These are phyloP conservation scores for Trichophyton rubrum DNA, from an alignment of 2,329 filamentous ascomycete species.

Conservation along the genomic window DNA sequence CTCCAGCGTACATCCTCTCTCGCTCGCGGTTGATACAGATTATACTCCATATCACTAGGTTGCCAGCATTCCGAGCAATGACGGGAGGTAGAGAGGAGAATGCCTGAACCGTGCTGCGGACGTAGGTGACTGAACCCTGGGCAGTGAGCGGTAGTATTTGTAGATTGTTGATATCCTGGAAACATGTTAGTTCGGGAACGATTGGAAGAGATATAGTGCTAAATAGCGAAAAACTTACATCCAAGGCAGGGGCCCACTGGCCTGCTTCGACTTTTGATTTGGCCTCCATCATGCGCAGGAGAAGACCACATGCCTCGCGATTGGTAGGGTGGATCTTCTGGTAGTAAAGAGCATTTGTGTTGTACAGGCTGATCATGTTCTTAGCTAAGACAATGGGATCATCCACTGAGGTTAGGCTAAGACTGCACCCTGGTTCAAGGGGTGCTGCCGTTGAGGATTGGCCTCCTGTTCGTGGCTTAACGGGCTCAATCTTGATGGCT, in stretches of 20 bases:
- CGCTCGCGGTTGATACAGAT: conserved; percentile 70
- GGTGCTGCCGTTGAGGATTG: conserved; percentile 35
- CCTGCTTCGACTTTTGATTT: conserved; percentile 47
- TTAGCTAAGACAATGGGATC: conserved; percentile 51
- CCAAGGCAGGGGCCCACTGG: conserved; percentile 49
- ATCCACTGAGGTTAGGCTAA: conserved; percentile 55
- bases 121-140: conserved; percentile 59
- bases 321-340: conserved; percentile 47
- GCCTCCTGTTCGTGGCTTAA: conserved; percentile 53
- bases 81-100: conserved; percentile 69
- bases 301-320: conserved; percentile 45
- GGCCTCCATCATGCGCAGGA: conserved; percentile 49
- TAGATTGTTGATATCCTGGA: conserved; percentile 57
- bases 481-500: conserved; percentile 61
- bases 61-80: conserved; percentile 78
- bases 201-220: background rate
- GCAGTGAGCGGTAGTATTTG: conserved; percentile 70
- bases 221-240: conserved; percentile 38
- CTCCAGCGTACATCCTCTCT: conserved; percentile 54
- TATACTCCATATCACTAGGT: conserved; percentile 88
- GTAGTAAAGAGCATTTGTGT: conserved; percentile 47
- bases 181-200: background rate
- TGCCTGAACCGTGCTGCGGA: conserved; percentile 66
- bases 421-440: conserved; percentile 30
- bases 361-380: conserved; percentile 52